phyloP scores from a whole-genome alignment of 2,329 filamentous ascomycete genomes.

The Hortaea sp. region DNA sequence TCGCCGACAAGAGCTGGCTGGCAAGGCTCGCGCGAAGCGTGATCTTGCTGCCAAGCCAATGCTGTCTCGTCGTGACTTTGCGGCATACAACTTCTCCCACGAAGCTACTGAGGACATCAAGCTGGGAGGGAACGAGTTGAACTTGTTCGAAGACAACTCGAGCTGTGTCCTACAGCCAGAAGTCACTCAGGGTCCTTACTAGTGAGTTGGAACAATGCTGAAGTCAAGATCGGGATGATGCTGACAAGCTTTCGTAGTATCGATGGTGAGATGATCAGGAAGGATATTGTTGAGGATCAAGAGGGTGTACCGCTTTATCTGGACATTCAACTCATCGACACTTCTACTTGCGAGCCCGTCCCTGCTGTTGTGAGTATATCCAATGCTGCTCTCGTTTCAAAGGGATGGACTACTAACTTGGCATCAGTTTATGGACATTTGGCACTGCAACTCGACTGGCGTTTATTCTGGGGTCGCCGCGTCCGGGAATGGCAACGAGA shows the following conservation, averaged over 20 bases:
- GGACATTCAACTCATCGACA: slow-evolving; percentile 37
- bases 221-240: background rate
- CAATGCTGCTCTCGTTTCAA: no score
- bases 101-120: slow-evolving; percentile 3
- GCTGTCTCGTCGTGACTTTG: slow-evolving; percentile 13
- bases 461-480: slow-evolving; percentile 32
- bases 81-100: slow-evolving; percentile 12
- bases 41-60: slow-evolving; percentile 9
- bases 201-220: slow-evolving; percentile 3
- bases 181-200: slow-evolving; percentile 21
- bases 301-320: slow-evolving; percentile 32
- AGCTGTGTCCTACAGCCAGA: slow-evolving; percentile 22
- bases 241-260: slow-evolving; percentile 16
- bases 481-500: slow-evolving; percentile 27
- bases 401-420: no score
- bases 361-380: slow-evolving; percentile 22
- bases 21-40: slow-evolving; percentile 12
- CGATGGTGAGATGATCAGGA: slow-evolving; percentile 29
- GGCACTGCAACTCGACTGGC: slow-evolving; percentile 31
- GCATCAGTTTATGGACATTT: slow-evolving; percentile 30
- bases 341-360: slow-evolving; percentile 33
- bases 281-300: slow-evolving; percentile 28
- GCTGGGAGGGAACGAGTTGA: slow-evolving; percentile 12
- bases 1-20: slow-evolving; percentile 13
- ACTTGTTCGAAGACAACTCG: slow-evolving; percentile 16